phyloP scores from a whole-genome alignment of 148 eudicot species.

The Camellia japonica region DNA sequence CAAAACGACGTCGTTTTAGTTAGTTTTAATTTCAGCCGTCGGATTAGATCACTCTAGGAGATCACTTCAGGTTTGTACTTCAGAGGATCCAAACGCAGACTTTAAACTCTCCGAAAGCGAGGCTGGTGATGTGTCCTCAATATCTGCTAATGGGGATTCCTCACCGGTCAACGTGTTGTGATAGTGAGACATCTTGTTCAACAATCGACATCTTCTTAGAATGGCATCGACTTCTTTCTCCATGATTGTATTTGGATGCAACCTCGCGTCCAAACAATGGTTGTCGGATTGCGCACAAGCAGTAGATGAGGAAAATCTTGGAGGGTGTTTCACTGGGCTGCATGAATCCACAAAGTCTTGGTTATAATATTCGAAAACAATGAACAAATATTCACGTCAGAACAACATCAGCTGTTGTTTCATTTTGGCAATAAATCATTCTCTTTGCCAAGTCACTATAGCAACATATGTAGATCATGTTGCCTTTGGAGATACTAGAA shows the following conservation, averaged over 20 bases:
- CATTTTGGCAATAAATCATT: not conserved
- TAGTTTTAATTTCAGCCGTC: no score
- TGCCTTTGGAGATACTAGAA: not conserved
- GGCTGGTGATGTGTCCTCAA: conserved; percentile 71
- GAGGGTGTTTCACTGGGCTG: conserved; percentile 88
- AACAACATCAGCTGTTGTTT: not conserved
- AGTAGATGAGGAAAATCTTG: conserved; percentile 90
- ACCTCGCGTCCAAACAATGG: conserved; percentile 72
- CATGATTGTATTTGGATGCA: conserved; percentile 74
- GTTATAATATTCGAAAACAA: conserved; percentile 11
- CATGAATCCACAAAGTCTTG: conserved; percentile 13
- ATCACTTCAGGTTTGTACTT: no score
- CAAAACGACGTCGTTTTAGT: no score
- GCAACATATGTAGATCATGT: not conserved
- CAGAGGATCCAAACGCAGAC: not conserved
- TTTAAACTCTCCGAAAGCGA: conserved; percentile 75
- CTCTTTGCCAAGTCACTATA: not conserved
- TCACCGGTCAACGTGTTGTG: conserved; percentile 24
- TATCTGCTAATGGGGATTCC: conserved; percentile 54
- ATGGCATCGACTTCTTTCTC: conserved; percentile 81
- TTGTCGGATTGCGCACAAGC: conserved; percentile 87
- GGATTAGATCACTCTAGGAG: no score
- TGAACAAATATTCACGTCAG: not conserved
- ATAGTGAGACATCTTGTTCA: conserved; percentile 76
- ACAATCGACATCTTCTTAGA: conserved; percentile 66